These are phyloP conservation scores for Platanthera zijinensis DNA, from an alignment of 106 monocot genomes.

Conservation along the genomic window DNA sequence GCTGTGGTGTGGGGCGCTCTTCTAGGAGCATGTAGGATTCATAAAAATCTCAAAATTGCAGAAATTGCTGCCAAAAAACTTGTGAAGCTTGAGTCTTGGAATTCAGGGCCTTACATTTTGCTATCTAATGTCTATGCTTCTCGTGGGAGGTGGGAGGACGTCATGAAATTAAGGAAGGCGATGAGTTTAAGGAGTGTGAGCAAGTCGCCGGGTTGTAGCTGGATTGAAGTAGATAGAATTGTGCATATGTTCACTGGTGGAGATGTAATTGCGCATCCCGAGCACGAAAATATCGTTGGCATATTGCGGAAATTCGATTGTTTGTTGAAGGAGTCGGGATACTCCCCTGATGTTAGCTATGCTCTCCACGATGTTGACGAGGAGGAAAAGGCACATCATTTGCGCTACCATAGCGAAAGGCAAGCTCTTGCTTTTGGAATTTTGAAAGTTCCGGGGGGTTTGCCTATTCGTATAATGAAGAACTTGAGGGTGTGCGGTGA, in stretches of 20 bases:
- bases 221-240: constrained; percentile 60
- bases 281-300: constrained; percentile 27
- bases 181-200: constrained; percentile 47
- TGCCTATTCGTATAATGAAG: constrained; percentile 74
- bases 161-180: constrained; percentile 39
- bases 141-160: constrained; percentile 58
- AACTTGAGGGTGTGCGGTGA: constrained; percentile 80
- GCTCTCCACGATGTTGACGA: constrained; percentile 83
- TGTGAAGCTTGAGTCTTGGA: constrained; percentile 47
- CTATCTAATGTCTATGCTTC: constrained; percentile 77
- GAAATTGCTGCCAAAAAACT: constrained; percentile 59
- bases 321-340: constrained; percentile 53
- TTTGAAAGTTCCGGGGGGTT: constrained; percentile 52
- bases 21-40: constrained; percentile 61
- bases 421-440: constrained; percentile 71
- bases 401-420: constrained; percentile 70
- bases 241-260: constrained; percentile 72
- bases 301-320: constrained; percentile 44
- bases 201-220: constrained; percentile 74
- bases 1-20: constrained; percentile 80
- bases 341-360: constrained; percentile 58
- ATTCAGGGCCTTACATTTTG: constrained; percentile 63
- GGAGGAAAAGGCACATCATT: constrained; percentile 55
- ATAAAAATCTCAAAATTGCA: constrained; percentile 51
- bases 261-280: constrained; percentile 35